These are phyloP conservation scores for Nymphaea thermarum DNA, from an alignment of 164 flowering plant genomes.

Conservation along the genomic window DNA sequence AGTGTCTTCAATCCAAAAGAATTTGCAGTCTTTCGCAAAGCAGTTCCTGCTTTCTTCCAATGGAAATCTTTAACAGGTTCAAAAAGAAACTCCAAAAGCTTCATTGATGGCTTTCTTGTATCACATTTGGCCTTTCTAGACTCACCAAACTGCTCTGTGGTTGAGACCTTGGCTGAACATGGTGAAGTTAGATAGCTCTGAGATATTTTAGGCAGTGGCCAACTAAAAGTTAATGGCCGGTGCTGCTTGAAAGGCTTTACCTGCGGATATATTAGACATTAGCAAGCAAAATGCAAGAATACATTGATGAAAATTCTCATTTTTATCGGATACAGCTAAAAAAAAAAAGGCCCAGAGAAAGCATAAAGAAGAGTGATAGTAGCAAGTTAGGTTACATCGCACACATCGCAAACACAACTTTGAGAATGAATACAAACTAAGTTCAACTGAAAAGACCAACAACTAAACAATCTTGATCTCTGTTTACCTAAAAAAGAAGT, in stretches of 20 bases:
- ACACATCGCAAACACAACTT: too few relatives aligned
- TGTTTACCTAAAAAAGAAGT: too few relatives aligned
- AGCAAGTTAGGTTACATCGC: too few relatives aligned
- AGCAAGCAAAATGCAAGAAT: too few relatives aligned
- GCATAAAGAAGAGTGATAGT: too few relatives aligned
- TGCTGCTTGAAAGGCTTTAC: neutral
- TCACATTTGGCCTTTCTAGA: neutral
- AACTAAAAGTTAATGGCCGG: neutral
- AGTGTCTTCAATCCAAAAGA: neutral
- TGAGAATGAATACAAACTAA: too few relatives aligned
- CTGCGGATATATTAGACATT: neutral
- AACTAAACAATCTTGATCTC: too few relatives aligned
- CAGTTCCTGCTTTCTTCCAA: neutral
- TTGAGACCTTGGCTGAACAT: neutral
- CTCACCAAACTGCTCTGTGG: neutral
- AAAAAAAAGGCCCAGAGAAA: too few relatives aligned
- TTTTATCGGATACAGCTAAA: too few relatives aligned
- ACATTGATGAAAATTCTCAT: too few relatives aligned
- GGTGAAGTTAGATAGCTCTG: neutral
- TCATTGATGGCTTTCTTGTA: neutral
- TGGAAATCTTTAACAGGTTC: neutral
- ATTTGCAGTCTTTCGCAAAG: neutral
- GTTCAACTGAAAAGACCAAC: too few relatives aligned
- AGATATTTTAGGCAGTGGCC: neutral
- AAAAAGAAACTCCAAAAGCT: neutral